These are phyloP conservation scores for Casuarina cunninghamiana DNA, from an alignment of 306 rosid species.

Conservation along the genomic window DNA sequence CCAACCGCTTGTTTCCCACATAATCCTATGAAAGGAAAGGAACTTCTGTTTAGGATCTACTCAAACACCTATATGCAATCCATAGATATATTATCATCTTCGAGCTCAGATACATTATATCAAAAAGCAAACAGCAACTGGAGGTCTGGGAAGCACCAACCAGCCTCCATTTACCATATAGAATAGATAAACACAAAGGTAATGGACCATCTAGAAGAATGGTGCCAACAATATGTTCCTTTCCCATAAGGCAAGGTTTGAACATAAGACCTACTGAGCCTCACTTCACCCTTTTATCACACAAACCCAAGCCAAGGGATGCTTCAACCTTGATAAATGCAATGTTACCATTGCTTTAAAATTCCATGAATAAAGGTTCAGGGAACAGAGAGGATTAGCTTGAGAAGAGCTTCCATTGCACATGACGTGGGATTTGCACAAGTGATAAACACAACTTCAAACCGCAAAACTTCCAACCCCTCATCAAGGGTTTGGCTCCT, in stretches of 20 bases:
- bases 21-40: conserved; percentile 57
- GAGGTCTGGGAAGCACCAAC: not conserved
- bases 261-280: not conserved
- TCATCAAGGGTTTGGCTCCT: not conserved
- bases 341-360: not conserved
- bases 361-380: not conserved
- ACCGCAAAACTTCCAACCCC: not conserved
- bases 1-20: conserved; percentile 95
- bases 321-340: not conserved
- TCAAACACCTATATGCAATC: not conserved
- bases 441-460: not conserved
- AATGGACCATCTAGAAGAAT: not conserved
- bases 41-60: not conserved
- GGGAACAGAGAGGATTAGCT: not conserved
- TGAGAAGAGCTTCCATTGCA: not conserved
- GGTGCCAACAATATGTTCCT: not conserved
- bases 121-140: not conserved
- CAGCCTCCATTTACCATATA: not conserved
- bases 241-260: not conserved
- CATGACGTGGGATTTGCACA: not conserved
- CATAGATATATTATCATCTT: not conserved
- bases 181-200: not conserved
- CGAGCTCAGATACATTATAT: not conserved
- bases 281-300: not conserved
- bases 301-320: not conserved